Evolutionary conservation across 2,329 filamentous ascomycete species (phyloP).

Genomic region (Colletotrichum camelliae): DNA sequence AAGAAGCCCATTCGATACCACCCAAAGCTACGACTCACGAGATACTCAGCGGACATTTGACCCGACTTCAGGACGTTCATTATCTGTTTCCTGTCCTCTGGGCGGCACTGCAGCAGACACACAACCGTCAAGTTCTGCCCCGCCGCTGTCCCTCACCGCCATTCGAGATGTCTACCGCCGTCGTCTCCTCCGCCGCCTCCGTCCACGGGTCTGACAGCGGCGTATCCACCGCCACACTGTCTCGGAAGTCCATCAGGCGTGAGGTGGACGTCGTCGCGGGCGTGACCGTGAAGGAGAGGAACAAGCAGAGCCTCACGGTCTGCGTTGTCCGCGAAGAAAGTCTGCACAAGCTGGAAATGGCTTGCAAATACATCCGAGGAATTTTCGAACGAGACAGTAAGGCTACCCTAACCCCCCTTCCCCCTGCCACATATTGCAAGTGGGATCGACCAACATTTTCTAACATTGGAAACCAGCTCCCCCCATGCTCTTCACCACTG

Average conservation of each 20-base stretch:
- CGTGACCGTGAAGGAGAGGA: not conserved
- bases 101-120: rapidly evolving
- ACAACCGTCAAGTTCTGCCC: rapidly evolving
- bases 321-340: not conserved
- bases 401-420: not conserved
- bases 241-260: not conserved
- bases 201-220: not conserved
- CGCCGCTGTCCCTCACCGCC: not conserved
- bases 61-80: not conserved
- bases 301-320: not conserved
- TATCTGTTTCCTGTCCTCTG: not conserved
- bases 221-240: not conserved
- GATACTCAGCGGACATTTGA: not conserved
- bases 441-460: not conserved
- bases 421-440: not conserved
- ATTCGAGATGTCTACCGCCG: not conserved
- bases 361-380: not conserved
- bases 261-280: not conserved
- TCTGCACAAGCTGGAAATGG: not conserved
- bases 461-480: not conserved
- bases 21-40: not conserved
- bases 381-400: not conserved
- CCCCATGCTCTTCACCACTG: not conserved
- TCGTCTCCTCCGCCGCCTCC: not conserved
- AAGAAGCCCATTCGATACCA: not conserved